Conservation (phyloP, 768 basidiomycete genomes). For the Chlorophyllum brunneum region DNA sequence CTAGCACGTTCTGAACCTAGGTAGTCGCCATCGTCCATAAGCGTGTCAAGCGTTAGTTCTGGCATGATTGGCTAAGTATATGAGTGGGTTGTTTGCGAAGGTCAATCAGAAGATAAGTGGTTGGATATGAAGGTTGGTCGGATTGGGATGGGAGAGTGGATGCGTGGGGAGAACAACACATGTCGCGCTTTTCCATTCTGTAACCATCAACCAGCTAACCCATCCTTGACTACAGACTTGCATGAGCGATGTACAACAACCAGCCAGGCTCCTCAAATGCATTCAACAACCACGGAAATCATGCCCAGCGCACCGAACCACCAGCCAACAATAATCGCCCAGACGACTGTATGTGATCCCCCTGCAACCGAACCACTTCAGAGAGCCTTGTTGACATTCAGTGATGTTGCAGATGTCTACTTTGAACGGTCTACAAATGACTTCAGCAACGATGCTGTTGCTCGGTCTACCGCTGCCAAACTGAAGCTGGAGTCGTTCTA, state of each 20-base stretch:
- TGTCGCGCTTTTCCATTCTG: constrained; percentile 9
- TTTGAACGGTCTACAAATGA: constrained; percentile 83
- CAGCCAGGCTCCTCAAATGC: constrained; percentile 27
- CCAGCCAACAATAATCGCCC: constrained; percentile 32
- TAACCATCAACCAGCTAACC: constrained; percentile 9
- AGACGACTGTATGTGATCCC: constrained; percentile 46
- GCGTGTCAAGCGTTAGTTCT: constrained; percentile 71
- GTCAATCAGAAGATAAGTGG: not conserved
- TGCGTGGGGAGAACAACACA: constrained; percentile 19
- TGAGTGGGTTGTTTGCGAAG: not conserved
- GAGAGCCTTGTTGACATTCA: constrained; percentile 9
- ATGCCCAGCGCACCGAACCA: constrained; percentile 31
- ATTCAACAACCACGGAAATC: constrained; percentile 17
- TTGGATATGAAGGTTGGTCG: not conserved
- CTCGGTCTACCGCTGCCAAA: constrained; percentile 89
- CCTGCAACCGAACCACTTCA: too few species aligned
- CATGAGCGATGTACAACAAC: constrained; percentile 29
- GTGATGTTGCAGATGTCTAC: constrained; percentile 74
- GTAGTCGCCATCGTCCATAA: constrained; percentile 77
- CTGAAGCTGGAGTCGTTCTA: constrained; percentile 97
- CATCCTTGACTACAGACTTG: constrained; percentile 8
- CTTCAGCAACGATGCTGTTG: constrained; percentile 84
- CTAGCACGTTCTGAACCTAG: constrained; percentile 70
- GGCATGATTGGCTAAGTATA: constrained; percentile 40
- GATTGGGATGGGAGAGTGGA: not conserved